Conservation (phyloP, 257 asterid species). For the Echites panduratus region DNA sequence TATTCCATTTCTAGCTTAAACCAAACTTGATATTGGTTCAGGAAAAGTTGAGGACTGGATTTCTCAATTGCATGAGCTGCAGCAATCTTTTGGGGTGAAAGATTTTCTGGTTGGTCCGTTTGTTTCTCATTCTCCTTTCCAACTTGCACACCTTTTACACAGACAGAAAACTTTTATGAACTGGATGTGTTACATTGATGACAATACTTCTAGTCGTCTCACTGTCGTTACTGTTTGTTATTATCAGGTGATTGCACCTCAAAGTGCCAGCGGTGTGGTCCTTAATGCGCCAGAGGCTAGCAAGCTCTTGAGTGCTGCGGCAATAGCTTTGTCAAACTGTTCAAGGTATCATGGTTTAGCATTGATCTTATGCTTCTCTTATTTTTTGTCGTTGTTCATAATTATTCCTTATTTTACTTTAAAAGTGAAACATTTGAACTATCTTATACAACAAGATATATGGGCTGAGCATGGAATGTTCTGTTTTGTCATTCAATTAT, state of each 20-base stretch:
- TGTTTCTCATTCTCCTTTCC: conserved; percentile 19
- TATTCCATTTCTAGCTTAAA: conserved; percentile 14
- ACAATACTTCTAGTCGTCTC: conserved; percentile 4
- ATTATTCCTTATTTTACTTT: background rate
- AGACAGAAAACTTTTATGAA: background rate
- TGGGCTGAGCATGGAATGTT: background rate
- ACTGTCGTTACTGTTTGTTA: conserved; percentile 6
- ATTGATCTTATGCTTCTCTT: conserved; percentile 14
- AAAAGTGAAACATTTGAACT: background rate
- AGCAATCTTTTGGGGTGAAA: conserved; percentile 82
- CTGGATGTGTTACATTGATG: conserved; percentile 12
- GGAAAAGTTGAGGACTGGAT: conserved; percentile 69
- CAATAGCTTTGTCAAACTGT: conserved; percentile 86
- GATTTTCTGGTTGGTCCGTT: conserved; percentile 70
- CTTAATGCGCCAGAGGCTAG: conserved; percentile 94
- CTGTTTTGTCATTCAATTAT: background rate
- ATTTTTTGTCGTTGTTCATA: background rate
- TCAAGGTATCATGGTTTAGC: conserved; percentile 52
- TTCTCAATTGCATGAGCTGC: conserved; percentile 66
- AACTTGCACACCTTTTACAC: background rate
- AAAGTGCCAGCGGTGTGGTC: conserved; percentile 86
- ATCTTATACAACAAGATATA: background rate
- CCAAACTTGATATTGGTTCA: conserved; percentile 24
- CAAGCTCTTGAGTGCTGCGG: conserved; percentile 93
- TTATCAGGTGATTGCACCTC: conserved; percentile 83